Base-by-base conservation (phyloP, 768 basidiomycete genomes). In the Flagelloscypha sp. region DNA sequence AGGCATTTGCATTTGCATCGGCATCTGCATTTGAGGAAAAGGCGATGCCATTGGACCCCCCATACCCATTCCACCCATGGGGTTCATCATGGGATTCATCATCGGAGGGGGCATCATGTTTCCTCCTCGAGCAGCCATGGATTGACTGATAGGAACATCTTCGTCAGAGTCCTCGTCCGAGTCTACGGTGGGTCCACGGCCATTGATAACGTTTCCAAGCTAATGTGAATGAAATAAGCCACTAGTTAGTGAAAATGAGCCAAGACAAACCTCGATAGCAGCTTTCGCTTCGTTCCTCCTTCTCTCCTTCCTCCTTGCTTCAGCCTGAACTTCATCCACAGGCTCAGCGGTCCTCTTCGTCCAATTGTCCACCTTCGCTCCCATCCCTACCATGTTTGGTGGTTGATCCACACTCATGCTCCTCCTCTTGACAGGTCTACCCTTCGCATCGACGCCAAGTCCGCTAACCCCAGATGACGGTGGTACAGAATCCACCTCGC, bases 161-260 rank as follows among this genome's bases (percentile, higher is more conserved):
- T 54, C 66, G 34, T 68, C 66, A 10, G 72, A 68, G 43, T 76
- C 69, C 30, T 42, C 46, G 25, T 71, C 69, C 15, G 75, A 68
- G 29, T 68, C 67, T 31, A 73, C 59, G 27, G 77, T 52, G 2
- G 83, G 79, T 12, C 76, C 78, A 22, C 66, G 75, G 5, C 87
- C 84, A 51, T 90, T 87, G 48, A 89, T 75, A 30, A 86, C 80
- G 43, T 87, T 85, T n/a, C 88, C 86, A 24, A 89, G 76, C 88
- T 89, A 48, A 30, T 15, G 32, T 23, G 37, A 43, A 40, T 21
- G n/a, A 23, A 31, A 37, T 37, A 30, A 15, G 24, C 27, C 29
- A 25, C 41, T 12, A 40, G 44, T 41, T 20, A 40, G 21, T 34
- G 37, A 35, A 6, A 29, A 31, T 37, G 35, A 23, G 3, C 23